Evolutionary conservation across 2,329 filamentous ascomycete genomes (phyloP), one percentile per base, ranked within the genome.

Genomic region (Fusarium burgessii): DNA sequence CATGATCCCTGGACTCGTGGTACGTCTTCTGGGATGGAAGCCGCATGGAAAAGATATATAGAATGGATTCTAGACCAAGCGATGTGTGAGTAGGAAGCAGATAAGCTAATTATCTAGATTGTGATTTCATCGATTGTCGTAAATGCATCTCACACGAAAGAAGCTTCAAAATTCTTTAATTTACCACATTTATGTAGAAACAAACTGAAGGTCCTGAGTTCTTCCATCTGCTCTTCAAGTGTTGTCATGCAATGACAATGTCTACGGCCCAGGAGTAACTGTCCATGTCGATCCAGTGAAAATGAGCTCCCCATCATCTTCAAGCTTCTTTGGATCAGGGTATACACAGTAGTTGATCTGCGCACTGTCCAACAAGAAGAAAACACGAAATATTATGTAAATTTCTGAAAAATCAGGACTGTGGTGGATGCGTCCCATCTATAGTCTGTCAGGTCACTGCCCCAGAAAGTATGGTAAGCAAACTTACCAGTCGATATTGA

Each of bases 381-480:
- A 61, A 14, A 64, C 25, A n/a, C 58, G 62, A 7, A 64, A 64
- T 3, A 64, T 12, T 14, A 64, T 49, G 5, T 62, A 64, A 13
- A 64, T 14, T 17, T 56, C 58, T 12, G 32, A 38, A 7, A 27
- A 36, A 2, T 62, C 32, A 4, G n/a, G 3, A 3, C 17, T 49
- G 9, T 62, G 7, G 10, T 62, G 58, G 2, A 64, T 56, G 2
- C 36, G 47, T 12, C 56, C 29, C 62, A 62, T 49, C 62, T 64
- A 8, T 18, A 9, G 2, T 7, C 0, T 2, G 3, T 47, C 3
- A 62, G 29, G 2, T 14, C 2, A 11, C 14, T 5, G 10, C 5
- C 3, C 2, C 1, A 11, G 4, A 3, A 13, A 5, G 18, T 2
- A 23, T 9, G 2, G 0, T 1, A 7, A 9, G 3, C 4, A 18